Percentiles rank a stretch among this genome's conserved stretches.
These are phyloP conservation scores for Oenanthe javanica DNA, from an alignment of 140 eudicot genomes.

Conservation along the genomic window DNA sequence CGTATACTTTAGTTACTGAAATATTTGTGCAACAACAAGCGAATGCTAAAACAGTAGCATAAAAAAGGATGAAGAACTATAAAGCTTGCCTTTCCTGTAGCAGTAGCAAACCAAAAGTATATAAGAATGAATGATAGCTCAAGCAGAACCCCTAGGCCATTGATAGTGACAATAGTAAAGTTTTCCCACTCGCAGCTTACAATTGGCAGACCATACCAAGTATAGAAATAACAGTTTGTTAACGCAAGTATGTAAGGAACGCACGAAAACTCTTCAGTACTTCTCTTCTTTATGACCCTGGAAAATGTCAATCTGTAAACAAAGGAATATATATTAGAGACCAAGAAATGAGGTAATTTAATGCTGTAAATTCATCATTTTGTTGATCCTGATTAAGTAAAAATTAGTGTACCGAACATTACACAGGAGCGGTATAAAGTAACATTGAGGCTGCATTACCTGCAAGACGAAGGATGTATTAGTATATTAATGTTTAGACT, in stretches of 20 bases:
- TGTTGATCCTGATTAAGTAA: neutral
- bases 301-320: conserved; percentile 50
- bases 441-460: conserved; percentile 76
- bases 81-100: conserved; percentile 45
- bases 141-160: conserved; percentile 65
- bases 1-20: neutral
- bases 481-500: neutral
- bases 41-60: neutral
- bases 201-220: conserved; percentile 87
- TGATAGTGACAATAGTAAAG: conserved; percentile 55
- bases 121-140: conserved; percentile 65
- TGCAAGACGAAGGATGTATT: conserved; percentile 30
- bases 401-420: conserved; percentile 12
- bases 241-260: conserved; percentile 66
- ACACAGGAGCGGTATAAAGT: conserved; percentile 81
- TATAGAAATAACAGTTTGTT: conserved; percentile 52
- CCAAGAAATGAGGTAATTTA: neutral
- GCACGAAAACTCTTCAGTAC: conserved; percentile 62
- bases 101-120: conserved; percentile 57
- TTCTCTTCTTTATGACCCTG: conserved; percentile 60
- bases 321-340: neutral
- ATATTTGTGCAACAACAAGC: neutral
- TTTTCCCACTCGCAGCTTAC: conserved; percentile 74
- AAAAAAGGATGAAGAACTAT: neutral
- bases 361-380: conserved; percentile 7